Base-by-base conservation (phyloP, 805 yeast species). In the Wickerhamiella dianesei region DNA sequence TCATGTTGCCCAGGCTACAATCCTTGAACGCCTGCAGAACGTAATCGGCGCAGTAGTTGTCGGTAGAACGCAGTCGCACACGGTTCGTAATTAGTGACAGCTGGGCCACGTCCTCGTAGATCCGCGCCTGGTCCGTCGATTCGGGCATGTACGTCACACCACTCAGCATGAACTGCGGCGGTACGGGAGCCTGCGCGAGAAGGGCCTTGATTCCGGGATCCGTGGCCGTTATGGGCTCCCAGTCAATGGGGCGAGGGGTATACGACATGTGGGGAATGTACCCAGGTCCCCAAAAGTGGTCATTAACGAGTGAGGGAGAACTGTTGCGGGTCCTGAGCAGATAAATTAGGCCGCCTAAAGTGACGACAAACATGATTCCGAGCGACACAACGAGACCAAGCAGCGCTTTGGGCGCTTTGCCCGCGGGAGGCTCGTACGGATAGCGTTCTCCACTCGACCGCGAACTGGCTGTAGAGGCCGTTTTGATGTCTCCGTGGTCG, bases 81-180 rank as follows among this genome's bases (percentile, higher is more conserved):
- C 76, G 71, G 0, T 70, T 68, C 0, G 88, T 80, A 0, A 80
- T 68, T 22, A 69, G 74, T 0, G 86, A 76, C 6, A 82, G 52
- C 9, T 72, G 56, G 0, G 78, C 77, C 20, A 81, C 53, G 53
- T 82, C 88, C 18, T 73, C 59, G 41, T 76, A 51, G 0, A 78
- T 74, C 2, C 75, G 79, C 45, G 70, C 63, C 45, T 62, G 60
- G 0, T 29, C 8, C 3, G 21, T 18, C 16, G n/a, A 14, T 9
- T 4, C 14, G 13, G 21, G 18, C 12, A 13, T 9, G 16, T n/a
- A 25, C 6, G 37, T n/a, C 8, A 16, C 22, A 17, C 18, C 14
- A 42, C 22, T 16, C n/a, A n/a, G 19, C 37, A 6, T 16, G 41
- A 39, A 19, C 16, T 14, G 6, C 16, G 14, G 13, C 21, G 16